Evolutionary conservation across 305 asterid genomes (phyloP), one percentile per base, ranked within the genome.

Genomic region (Coffea humblotiana): DNA sequence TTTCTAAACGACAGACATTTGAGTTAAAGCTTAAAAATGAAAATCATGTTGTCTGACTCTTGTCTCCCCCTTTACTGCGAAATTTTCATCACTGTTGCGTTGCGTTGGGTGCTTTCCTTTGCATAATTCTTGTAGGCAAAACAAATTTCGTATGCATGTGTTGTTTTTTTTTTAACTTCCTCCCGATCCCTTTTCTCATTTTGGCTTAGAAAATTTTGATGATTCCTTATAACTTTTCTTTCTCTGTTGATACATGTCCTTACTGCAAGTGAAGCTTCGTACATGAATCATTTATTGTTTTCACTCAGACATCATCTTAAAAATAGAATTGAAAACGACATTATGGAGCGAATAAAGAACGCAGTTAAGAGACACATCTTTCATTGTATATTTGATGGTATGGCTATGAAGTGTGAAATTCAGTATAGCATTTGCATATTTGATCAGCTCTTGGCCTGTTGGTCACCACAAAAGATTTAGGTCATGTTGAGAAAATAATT

Each of bases 1-100:
- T 83, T 80, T 83, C 15, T 29, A 79, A 64, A 47, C 52, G 73
- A 79, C 78, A 79, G 83, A n/a, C 49, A 48, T 80, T 80, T 81
- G 83, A 79, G 83, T 79, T 75, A 83, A 83, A 79, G 85, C 58
- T 60, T 10, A 63, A 51, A 66, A 48, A 61, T 48, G 81, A 27
- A 74, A 4, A 56, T 56, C 23, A 80, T 60, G 27, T 8, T 81
- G 83, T 56, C 79, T 58, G 43, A 14, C 51, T 63, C 15, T 0
- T 81, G 80, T 81, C 76, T 7, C 56, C 52, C 7, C 2, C 45
- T 80, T 68, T 75, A 19, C 64, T 15, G 25, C 35, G 3, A 21
- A 19, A 29, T 0, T 35, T 68, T 69, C 66, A 19, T 21, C 69
- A 29, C 9, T 14, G 5, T 52, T 52, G 10, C 43, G 4, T 15